Evolutionary conservation across 345 rosid species (phyloP), one percentile per base, ranked within the genome.

Genomic region (Streptanthus diversifolius): DNA sequence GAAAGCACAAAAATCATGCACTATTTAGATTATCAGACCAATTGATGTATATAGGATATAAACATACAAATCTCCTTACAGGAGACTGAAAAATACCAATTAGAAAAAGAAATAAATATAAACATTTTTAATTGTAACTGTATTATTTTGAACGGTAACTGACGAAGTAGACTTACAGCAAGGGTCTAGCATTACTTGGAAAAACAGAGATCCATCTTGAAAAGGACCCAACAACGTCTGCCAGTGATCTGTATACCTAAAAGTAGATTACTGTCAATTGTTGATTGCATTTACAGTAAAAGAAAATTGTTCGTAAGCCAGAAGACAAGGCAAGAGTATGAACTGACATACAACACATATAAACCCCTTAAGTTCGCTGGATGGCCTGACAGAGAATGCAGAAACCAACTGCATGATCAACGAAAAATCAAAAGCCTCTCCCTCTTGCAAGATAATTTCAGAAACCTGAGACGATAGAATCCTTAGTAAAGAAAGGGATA

Each of bases 181-280:
- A 75, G 47, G 96, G 86, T 70, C 90, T 80, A 8, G 88, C 72
- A 63, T 86, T 82, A 79, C 80, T 82, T 77, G 85, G 90, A 71
- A 74, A 82, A 72, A 85, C 66, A 79, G 92, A 82, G 70, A 93
- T 84, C 92, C 88, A 93, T 83, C 85, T 90, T 63, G 98, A 90
- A 82, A 86, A 93, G 67, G 98, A 93, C 78, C 97, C 98, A 77
- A 90, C 80, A 79, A 89, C 90, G 61, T 93, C 92, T 29, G 98
- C 92, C 64, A 91, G 88, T 54, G 97, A 85, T 80, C 90, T 91
- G 83, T 85, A 88, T 65, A 93, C 97, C 98, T 93, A 83, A 70
- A 86, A 81, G 73, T 76, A 62, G 53, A 74, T 33, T n/a, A 54
- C 29, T 52, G 68, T 52, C 63, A 77, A 41, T 49, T 54, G 63